These are phyloP conservation scores for Solanum sitiens DNA, from an alignment of 257 asterid genomes.

Conservation along the genomic window DNA sequence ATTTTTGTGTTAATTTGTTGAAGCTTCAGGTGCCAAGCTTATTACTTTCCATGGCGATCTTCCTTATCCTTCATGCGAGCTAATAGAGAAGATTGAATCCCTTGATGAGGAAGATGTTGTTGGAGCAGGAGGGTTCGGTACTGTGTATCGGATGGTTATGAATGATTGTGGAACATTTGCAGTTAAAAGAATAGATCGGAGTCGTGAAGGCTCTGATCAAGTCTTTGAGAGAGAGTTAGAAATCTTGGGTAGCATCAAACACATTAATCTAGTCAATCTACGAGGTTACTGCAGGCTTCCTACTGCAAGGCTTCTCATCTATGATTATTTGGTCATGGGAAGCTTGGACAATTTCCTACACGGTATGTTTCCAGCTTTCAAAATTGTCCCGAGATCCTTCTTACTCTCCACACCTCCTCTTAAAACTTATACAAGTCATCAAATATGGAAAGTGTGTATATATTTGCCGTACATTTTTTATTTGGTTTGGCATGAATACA, in stretches of 20 bases:
- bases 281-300: slow-evolving; percentile 96
- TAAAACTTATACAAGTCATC: not conserved
- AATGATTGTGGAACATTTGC: slow-evolving; percentile 97
- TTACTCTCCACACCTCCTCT: not conserved
- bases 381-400: not conserved
- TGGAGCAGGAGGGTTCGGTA: slow-evolving; percentile 98
- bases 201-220: slow-evolving; percentile 92
- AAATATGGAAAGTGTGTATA: not conserved
- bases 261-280: slow-evolving; percentile 80
- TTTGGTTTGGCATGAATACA: not conserved
- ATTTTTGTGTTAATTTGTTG: not conserved
- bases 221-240: slow-evolving; percentile 91
- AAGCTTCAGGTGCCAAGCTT: slow-evolving; percentile 64
- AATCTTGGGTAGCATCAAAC: slow-evolving; percentile 88
- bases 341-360: slow-evolving; percentile 86
- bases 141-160: slow-evolving; percentile 97
- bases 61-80: slow-evolving; percentile 91
- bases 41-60: slow-evolving; percentile 96
- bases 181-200: slow-evolving; percentile 75
- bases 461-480: not conserved
- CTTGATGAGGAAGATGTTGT: slow-evolving; percentile 82
- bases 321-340: slow-evolving; percentile 85
- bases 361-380: slow-evolving; percentile 29
- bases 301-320: slow-evolving; percentile 77
- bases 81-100: slow-evolving; percentile 91